phyloP scores from a whole-genome alignment of 768 basidiomycete species.

The Lactifluus volemus region DNA sequence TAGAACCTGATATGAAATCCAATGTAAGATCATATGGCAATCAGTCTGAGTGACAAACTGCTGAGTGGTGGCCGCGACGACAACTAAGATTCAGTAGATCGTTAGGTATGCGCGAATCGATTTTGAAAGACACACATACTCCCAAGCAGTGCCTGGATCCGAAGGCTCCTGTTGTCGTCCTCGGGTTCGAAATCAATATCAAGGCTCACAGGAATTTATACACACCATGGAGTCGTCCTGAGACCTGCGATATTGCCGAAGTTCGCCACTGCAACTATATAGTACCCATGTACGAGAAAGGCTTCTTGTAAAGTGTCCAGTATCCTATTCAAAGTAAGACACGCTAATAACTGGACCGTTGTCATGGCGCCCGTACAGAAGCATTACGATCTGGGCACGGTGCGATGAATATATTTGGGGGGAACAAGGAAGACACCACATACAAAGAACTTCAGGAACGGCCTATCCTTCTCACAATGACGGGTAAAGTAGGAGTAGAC shows the following conservation, averaged over 20 bases:
- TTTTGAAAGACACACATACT: not conserved
- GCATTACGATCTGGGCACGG: not conserved
- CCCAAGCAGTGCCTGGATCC: not conserved
- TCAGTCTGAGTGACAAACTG: not conserved
- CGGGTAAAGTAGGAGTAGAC: not conserved
- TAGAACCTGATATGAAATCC: not conserved
- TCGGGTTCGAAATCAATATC: not conserved
- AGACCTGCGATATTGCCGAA: not conserved
- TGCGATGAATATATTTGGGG: not conserved
- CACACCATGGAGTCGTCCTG: not conserved
- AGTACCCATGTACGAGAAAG: not conserved
- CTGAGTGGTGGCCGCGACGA: not conserved
- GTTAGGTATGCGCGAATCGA: not conserved
- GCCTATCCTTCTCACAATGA: not conserved
- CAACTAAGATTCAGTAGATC: not conserved
- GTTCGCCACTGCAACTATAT: not conserved
- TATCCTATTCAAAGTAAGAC: not conserved
- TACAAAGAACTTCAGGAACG: not conserved
- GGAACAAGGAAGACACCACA: not conserved
- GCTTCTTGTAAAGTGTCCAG: not conserved
- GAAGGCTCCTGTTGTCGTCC: not conserved
- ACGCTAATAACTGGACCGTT: not conserved
- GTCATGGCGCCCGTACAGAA: not conserved
- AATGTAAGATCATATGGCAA: not conserved
- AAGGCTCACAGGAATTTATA: not conserved